These are phyloP conservation scores for Pestalotiopsis sp. DNA, from an alignment of 2,329 filamentous ascomycete genomes.

Conservation along the genomic window DNA sequence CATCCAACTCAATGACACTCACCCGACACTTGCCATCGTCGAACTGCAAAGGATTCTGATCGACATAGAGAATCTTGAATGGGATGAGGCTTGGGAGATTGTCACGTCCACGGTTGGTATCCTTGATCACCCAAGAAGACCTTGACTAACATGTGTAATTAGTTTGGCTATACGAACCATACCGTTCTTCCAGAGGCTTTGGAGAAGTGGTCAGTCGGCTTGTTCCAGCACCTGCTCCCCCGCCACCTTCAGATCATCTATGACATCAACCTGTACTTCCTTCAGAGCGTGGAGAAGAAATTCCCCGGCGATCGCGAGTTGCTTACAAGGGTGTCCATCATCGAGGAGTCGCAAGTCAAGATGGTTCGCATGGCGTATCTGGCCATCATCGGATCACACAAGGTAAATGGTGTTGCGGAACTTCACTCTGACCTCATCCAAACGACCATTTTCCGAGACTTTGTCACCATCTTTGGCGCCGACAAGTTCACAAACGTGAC, in stretches of 20 bases:
- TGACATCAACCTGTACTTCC: conserved; percentile 94
- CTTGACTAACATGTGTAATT: conserved; percentile 13
- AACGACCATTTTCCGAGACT: conserved; percentile 99
- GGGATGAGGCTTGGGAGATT: conserved; percentile 89
- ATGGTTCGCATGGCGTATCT: conserved; percentile 98
- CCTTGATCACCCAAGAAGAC: conserved; percentile 14
- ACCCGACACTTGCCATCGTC: conserved; percentile 93
- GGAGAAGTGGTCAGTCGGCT: conserved; percentile 96
- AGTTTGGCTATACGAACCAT: conserved; percentile 97
- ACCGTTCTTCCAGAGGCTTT: conserved; percentile 95
- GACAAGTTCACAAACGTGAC: conserved; percentile 99
- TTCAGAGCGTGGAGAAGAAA: conserved; percentile 85
- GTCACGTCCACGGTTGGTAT: conserved; percentile 65
- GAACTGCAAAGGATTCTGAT: conserved; percentile 92
- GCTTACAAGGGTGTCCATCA: conserved; percentile 87
- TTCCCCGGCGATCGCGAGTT: conserved; percentile 91
- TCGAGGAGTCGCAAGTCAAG: conserved; percentile 95
- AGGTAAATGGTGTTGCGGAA: conserved; percentile 98
- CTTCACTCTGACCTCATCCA: conserved; percentile 97
- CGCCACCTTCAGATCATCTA: conserved; percentile 97
- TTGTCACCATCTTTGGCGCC: conserved; percentile 89
- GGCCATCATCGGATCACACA: conserved; percentile 96
- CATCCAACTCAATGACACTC: conserved; percentile 97
- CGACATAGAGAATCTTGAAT: conserved; percentile 87
- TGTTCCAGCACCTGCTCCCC: conserved; percentile 90